Evolutionary conservation across 2,329 filamentous ascomycete genomes (phyloP).

Genomic region (Aspergillus floridensis): DNA sequence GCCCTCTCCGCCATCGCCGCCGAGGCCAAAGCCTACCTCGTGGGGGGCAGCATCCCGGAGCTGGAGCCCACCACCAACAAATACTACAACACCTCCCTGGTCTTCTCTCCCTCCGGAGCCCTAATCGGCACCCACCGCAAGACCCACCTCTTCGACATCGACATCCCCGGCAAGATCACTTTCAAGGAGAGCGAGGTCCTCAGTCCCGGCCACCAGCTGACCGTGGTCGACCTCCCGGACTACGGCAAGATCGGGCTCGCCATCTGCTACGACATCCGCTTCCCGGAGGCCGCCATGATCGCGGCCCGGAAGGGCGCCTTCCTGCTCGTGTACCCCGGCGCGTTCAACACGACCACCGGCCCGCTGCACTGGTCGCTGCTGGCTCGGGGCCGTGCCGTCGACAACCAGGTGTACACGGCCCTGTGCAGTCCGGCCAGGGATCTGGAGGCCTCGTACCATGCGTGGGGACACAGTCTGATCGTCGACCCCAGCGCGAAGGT

Average conservation of each 20-base stretch:
- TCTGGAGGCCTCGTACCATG: constrained; percentile 72
- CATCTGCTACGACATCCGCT: constrained; percentile 97
- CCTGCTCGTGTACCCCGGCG: constrained; percentile 87
- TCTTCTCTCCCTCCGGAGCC: constrained; percentile 74
- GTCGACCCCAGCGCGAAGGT: constrained; percentile 83
- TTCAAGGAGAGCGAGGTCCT: constrained; percentile 91
- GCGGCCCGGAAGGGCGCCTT: constrained; percentile 86
- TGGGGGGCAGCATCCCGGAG: constrained; percentile 93
- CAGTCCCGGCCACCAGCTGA: constrained; percentile 78
- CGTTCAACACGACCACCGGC: constrained; percentile 93
- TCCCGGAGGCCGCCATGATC: constrained; percentile 88
- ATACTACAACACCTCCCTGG: constrained; percentile 88
- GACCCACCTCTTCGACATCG: constrained; percentile 94
- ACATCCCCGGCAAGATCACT: constrained; percentile 90
- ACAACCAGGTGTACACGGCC: constrained; percentile 92
- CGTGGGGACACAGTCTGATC: constrained; percentile 88
- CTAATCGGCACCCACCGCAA: constrained; percentile 89
- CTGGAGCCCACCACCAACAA: constrained; percentile 62
- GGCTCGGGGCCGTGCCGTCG: constrained; percentile 77
- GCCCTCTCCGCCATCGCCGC: constrained; percentile 76
- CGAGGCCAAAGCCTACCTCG: constrained; percentile 74
- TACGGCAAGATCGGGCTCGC: constrained; percentile 85
- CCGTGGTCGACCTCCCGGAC: constrained; percentile 79
- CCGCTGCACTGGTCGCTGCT: constrained; percentile 86
- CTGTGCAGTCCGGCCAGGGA: constrained; percentile 89